Conservation (phyloP, 768 basidiomycete genomes). For the Ramaria sp. region DNA sequence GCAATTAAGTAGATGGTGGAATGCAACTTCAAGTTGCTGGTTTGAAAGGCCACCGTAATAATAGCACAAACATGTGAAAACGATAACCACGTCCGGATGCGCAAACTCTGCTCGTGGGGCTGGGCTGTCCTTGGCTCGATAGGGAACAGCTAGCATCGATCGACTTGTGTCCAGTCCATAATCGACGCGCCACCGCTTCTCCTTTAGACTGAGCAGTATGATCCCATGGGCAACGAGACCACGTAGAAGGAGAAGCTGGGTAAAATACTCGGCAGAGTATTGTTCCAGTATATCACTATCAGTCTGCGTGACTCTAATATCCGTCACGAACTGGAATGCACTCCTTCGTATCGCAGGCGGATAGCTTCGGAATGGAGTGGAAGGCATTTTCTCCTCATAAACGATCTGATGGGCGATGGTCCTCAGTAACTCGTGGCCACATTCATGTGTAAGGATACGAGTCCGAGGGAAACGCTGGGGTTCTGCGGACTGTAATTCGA, state of each 20-base stretch:
- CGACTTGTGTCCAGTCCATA: constrained; percentile 36
- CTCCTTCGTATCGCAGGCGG: constrained; percentile 12
- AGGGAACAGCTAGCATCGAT: constrained; percentile 40
- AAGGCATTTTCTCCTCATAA: constrained; percentile 12
- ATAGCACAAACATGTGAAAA: constrained; percentile 37
- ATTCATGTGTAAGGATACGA: background rate
- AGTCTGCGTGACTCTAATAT: constrained; percentile 8
- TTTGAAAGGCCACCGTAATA: constrained; percentile 36
- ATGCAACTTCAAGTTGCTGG: constrained; percentile 26
- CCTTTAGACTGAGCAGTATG: constrained; percentile 25
- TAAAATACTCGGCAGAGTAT: constrained; percentile 19
- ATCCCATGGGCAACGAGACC: constrained; percentile 35
- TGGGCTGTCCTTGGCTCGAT: constrained; percentile 41
- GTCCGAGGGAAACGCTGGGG: constrained; percentile 1
- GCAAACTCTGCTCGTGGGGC: constrained; percentile 37
- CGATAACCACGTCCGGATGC: constrained; percentile 39
- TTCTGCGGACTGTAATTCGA: background rate
- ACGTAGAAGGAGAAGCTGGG: constrained; percentile 30
- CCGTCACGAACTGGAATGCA: constrained; percentile 18
- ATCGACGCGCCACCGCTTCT: constrained; percentile 40
- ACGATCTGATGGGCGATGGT: constrained; percentile 13
- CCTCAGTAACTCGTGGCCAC: background rate
- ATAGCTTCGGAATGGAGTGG: constrained; percentile 14
- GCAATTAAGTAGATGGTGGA: constrained; percentile 27
- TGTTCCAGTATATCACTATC: background rate